Percentiles rank a stretch among this genome's conserved stretches.
Evolutionary conservation across 129 eudicot species (phyloP).

Genomic region (Lactuca saligna): DNA sequence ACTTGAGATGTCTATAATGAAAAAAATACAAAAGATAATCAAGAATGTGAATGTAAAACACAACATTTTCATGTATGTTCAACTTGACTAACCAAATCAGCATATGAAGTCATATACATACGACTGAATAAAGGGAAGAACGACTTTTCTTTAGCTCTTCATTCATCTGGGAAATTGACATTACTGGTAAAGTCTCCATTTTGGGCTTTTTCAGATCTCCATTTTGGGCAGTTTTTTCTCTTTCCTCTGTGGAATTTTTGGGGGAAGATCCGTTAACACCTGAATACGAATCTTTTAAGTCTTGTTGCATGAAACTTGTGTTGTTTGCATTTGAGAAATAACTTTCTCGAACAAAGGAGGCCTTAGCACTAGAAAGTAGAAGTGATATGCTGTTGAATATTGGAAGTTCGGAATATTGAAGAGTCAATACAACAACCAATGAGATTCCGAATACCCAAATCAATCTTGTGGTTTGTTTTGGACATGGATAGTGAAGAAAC

Average conservation of each 20-base stretch:
- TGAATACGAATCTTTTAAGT: constrained; percentile 12
- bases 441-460: constrained; percentile 37
- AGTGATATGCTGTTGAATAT: constrained; percentile 28
- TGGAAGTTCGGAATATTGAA: constrained; percentile 45
- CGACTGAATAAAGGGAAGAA: constrained; percentile 37
- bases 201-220: constrained; percentile 22
- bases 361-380: constrained; percentile 30
- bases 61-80: constrained; percentile 10
- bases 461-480: constrained; percentile 34
- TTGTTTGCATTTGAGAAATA: constrained; percentile 10
- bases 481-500: constrained; percentile 24
- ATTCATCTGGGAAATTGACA: constrained; percentile 59
- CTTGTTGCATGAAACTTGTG: neutral
- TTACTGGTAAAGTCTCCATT: constrained; percentile 21
- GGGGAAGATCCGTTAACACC: constrained; percentile 8
- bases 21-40: constrained; percentile 5
- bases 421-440: constrained; percentile 29
- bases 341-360: constrained; percentile 30
- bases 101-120: constrained; percentile 35
- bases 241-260: neutral
- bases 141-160: constrained; percentile 43
- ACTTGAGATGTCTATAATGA: constrained; percentile 34
- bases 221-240: neutral
- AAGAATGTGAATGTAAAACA: constrained; percentile 6
- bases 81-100: constrained; percentile 26